Percentiles rank a stretch among this genome's conserved stretches.
Evolutionary conservation across 176 grass and related monocot genomes (phyloP).

Genomic region (Carex parvula): DNA sequence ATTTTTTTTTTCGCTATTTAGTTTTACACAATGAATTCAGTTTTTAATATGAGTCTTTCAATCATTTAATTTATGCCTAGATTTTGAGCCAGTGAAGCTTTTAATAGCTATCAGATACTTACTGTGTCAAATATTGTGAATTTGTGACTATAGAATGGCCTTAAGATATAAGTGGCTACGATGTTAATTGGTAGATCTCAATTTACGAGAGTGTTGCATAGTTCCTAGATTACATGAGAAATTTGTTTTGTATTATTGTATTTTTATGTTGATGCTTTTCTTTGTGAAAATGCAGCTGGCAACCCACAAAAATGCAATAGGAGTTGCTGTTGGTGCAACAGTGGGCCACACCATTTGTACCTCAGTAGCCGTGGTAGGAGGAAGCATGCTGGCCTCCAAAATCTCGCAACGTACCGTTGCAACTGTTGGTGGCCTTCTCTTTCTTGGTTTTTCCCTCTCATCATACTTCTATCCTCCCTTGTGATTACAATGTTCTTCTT

Average conservation of each 20-base stretch:
- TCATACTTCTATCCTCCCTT: conserved; percentile 96
- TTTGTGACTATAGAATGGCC: too few species aligned
- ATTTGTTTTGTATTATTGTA: neutral
- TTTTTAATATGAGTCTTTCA: neutral
- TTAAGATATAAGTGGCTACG: too few species aligned
- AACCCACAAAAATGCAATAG: conserved; percentile 88
- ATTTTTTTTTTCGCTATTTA: neutral
- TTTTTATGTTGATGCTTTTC: neutral
- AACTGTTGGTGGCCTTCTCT: conserved; percentile 76
- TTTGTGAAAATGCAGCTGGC: conserved; percentile 50
- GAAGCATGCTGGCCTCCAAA: conserved; percentile 91
- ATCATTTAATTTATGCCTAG: neutral
- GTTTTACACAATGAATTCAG: neutral
- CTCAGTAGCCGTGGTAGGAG: conserved; percentile 79
- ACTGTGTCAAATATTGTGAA: neutral
- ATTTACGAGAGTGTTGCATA: neutral
- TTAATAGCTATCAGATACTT: neutral
- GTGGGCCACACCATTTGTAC: conserved; percentile 91
- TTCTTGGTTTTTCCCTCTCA: conserved; percentile 83
- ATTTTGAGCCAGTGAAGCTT: neutral
- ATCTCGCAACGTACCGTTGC: conserved; percentile 89
- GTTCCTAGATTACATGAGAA: neutral
- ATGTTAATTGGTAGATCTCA: neutral
- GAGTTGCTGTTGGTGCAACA: conserved; percentile 71
- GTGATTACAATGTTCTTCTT: conserved; percentile 38